A percentile compares a stretch with the other conserved stretches of the same genome.
Evolutionary conservation across 2,329 filamentous ascomycete genomes (phyloP).

Genomic region (Pseudocercospora musae): DNA sequence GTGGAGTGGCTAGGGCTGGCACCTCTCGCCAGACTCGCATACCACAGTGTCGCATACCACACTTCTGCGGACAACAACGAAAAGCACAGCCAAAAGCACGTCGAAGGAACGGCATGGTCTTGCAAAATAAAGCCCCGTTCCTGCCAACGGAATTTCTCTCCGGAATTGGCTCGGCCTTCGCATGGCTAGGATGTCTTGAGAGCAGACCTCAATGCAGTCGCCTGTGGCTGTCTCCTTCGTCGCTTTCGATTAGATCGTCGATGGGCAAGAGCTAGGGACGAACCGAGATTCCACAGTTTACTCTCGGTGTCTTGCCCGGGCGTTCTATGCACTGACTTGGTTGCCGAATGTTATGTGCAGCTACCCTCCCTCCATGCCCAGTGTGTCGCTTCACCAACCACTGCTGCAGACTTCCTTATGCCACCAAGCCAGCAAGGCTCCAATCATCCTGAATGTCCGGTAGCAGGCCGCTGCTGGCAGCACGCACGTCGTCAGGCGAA

Average conservation of each 20-base stretch:
- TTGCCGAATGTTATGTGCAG: background rate
- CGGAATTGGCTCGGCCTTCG: background rate
- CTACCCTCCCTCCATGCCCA: background rate
- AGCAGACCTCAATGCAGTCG: background rate
- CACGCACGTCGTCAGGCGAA: conserved; percentile 21
- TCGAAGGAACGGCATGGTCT: background rate
- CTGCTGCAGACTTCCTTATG: background rate
- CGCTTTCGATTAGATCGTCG: background rate
- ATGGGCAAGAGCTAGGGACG: background rate
- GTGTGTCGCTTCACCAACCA: background rate
- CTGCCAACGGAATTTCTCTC: background rate
- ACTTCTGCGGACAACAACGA: background rate
- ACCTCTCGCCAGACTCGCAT: background rate
- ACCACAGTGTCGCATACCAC: background rate
- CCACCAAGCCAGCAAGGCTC: background rate
- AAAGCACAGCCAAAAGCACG: background rate
- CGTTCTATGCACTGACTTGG: background rate
- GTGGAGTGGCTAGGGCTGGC: background rate
- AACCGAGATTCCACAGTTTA: background rate
- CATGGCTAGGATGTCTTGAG: background rate
- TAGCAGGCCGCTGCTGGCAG: conserved; percentile 23
- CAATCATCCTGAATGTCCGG: conserved; percentile 21
- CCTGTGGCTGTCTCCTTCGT: background rate
- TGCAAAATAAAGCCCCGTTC: background rate
- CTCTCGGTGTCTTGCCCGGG: conserved; percentile 1